These are phyloP conservation scores for Debaryomycetaceae sp. DNA, from an alignment of 1,139 yeast species.

Conservation along the genomic window DNA sequence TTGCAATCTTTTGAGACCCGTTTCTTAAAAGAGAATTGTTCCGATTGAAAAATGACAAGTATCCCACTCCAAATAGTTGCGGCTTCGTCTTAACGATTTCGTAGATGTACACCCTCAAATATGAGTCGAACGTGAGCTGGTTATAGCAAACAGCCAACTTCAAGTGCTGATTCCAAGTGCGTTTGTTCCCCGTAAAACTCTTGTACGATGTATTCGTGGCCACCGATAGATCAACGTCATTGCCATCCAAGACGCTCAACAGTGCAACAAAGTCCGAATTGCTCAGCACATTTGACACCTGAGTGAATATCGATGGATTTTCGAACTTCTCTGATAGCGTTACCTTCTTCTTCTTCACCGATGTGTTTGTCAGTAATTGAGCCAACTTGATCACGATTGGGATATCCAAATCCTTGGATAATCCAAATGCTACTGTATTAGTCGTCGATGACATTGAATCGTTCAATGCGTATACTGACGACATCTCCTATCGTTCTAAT, in stretches of 20 bases:
- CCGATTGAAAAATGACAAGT: constrained; percentile 55
- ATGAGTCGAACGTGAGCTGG: constrained; percentile 63
- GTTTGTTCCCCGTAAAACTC: constrained; percentile 46
- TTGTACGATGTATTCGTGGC: constrained; percentile 68
- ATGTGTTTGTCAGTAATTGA: constrained; percentile 25
- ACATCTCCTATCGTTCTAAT: not conserved
- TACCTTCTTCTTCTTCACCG: constrained; percentile 20
- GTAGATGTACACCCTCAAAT: constrained; percentile 60
- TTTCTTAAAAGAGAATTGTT: constrained; percentile 25
- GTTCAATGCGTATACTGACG: constrained; percentile 1
- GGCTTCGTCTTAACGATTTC: constrained; percentile 57
- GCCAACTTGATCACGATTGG: constrained; percentile 44
- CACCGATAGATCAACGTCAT: constrained; percentile 59
- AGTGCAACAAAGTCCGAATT: constrained; percentile 63
- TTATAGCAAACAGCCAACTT: constrained; percentile 66
- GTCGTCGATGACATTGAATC: constrained; percentile 5
- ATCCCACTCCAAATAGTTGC: constrained; percentile 55
- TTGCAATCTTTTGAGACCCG: constrained; percentile 39
- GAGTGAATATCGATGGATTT: constrained; percentile 50
- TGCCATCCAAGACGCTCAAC: constrained; percentile 54
- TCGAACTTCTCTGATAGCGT: constrained; percentile 53
- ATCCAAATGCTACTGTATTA: constrained; percentile 62
- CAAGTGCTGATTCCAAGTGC: constrained; percentile 57
- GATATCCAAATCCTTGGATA: constrained; percentile 65
- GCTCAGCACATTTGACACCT: constrained; percentile 47